phyloP scores from a whole-genome alignment of 2,329 filamentous ascomycete genomes.

The Colletotrichum sp. region DNA sequence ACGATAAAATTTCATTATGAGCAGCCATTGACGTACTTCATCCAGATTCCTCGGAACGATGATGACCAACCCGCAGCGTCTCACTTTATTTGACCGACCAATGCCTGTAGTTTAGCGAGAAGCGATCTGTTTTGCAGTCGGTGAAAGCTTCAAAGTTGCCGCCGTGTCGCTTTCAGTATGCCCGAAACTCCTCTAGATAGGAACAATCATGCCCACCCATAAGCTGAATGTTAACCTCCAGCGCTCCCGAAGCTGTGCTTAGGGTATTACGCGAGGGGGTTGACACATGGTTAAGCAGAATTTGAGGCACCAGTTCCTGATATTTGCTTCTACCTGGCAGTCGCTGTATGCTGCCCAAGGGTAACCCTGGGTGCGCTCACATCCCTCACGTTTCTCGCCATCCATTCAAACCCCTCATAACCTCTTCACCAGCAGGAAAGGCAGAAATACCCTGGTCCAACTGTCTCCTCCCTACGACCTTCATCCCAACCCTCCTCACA shows the following conservation, averaged over 20 bases:
- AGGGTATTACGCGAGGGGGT: background rate
- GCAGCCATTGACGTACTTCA: background rate
- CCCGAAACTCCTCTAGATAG: background rate
- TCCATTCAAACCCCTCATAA: background rate
- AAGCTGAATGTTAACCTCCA: background rate
- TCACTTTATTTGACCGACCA: background rate
- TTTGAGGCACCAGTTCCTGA: background rate
- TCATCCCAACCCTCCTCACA: background rate
- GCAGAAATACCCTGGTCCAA: background rate
- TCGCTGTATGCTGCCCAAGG: background rate
- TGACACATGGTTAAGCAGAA: background rate
- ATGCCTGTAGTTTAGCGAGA: background rate
- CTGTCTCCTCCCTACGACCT: background rate
- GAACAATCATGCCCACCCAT: too few relatives aligned
- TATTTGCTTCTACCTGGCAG: background rate
- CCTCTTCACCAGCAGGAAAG: background rate
- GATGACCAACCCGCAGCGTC: background rate
- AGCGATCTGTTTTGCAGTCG: background rate
- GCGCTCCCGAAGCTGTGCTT: background rate
- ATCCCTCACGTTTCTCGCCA: background rate
- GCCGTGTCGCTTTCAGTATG: background rate
- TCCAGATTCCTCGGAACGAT: background rate
- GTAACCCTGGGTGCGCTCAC: background rate
- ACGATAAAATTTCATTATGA: background rate
- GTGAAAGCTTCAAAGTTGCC: background rate